phyloP scores from a whole-genome alignment of 1,284 basidiomycete species.

The Grifola frondosa region DNA sequence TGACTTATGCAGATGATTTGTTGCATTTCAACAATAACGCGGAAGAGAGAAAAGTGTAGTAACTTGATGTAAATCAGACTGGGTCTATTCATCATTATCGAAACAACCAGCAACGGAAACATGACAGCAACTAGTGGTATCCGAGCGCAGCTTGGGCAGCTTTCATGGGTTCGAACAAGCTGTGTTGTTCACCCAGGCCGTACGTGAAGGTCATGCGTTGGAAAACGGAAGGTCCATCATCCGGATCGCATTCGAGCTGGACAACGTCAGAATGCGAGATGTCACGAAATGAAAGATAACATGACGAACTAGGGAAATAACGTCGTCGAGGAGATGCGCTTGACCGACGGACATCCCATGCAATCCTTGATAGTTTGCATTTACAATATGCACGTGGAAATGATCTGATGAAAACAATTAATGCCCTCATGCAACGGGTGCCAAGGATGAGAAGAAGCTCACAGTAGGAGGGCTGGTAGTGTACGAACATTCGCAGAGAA shows the following conservation, averaged over 20 bases:
- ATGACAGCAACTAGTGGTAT: too few species aligned
- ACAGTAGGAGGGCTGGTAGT: constrained; percentile 98
- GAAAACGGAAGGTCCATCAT: constrained; percentile 50
- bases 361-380: constrained; percentile 64
- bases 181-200: constrained; percentile 78
- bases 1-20: too few species aligned
- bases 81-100: too few species aligned
- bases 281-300: not conserved
- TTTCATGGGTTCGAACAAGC: constrained; percentile 53
- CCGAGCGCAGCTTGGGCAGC: constrained; percentile 32
- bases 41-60: too few species aligned
- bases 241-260: constrained; percentile 61
- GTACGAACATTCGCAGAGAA: constrained; percentile 80
- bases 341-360: constrained; percentile 85
- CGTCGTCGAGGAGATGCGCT: constrained; percentile 90
- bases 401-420: constrained; percentile 73
- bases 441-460: constrained; percentile 30
- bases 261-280: not conserved
- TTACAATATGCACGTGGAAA: constrained; percentile 93
- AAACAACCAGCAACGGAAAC: too few species aligned
- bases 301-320: constrained; percentile 73
- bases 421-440: not conserved
- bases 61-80: too few species aligned
- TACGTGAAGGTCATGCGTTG: constrained; percentile 81
- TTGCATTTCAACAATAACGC: too few species aligned